Percentiles rank a stretch among this genome's conserved stretches.
phyloP scores from a whole-genome alignment of 768 basidiomycete species.

The Brasilioporus rufonigricans region DNA sequence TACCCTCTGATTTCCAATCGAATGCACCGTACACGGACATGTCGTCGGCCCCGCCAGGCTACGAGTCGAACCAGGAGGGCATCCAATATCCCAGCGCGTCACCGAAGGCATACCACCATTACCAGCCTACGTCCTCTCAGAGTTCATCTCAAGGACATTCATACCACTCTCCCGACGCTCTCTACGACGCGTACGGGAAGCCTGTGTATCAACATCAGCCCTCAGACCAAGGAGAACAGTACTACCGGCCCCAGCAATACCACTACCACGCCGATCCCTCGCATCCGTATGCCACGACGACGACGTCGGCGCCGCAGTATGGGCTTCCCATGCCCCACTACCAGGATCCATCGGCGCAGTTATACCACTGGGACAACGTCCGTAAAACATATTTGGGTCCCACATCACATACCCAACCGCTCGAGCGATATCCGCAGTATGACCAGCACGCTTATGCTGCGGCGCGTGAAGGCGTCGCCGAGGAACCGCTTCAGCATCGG shows the following conservation, averaged over 20 bases:
- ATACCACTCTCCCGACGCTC: conserved; percentile 11
- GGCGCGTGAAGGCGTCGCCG: neutral
- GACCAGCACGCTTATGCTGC: neutral
- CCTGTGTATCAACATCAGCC: conserved; percentile 10
- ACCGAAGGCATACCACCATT: conserved; percentile 11
- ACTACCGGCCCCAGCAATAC: conserved; percentile 25
- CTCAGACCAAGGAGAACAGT: conserved; percentile 18
- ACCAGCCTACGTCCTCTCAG: conserved; percentile 23
- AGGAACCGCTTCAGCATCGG: conserved; percentile 13
- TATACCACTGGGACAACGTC: conserved; percentile 13
- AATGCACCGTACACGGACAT: neutral
- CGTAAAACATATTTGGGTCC: conserved; percentile 5
- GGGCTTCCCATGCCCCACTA: conserved; percentile 2
- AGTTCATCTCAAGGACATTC: conserved; percentile 9
- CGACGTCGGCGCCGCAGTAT: conserved; percentile 9
- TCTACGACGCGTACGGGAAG: conserved; percentile 15
- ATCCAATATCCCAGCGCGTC: conserved; percentile 1
- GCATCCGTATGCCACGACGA: neutral
- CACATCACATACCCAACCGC: neutral
- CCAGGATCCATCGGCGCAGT: conserved; percentile 9
- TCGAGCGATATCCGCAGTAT: conserved; percentile 4
- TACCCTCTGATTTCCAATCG: conserved; percentile 19
- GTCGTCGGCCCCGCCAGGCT: conserved; percentile 3
- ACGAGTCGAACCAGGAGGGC: conserved; percentile 1
- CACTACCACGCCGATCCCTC: conserved; percentile 12